phyloP scores from a whole-genome alignment of 225 moss, liverwort and hornwort genomes.

The Marchantia paleacea region DNA sequence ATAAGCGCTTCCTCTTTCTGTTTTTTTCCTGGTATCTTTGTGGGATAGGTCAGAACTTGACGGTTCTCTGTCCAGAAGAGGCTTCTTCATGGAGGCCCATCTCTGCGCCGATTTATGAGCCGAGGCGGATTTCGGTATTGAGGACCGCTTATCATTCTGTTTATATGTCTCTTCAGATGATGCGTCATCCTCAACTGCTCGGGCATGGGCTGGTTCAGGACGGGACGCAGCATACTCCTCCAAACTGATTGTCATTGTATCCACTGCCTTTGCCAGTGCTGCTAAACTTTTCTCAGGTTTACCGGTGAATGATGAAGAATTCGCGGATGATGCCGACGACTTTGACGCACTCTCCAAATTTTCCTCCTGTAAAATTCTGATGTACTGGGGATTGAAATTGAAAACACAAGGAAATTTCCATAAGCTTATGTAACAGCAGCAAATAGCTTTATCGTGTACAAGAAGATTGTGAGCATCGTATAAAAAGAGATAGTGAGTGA shows the following conservation, averaged over 20 bases:
- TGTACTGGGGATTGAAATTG: constrained; percentile 23
- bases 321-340: constrained; percentile 10
- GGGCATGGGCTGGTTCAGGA: constrained; percentile 12
- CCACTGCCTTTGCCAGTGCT: constrained; percentile 68
- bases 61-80: constrained; percentile 31
- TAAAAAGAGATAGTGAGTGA: too few relatives aligned
- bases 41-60: constrained; percentile 31
- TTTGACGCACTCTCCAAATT: constrained; percentile 12
- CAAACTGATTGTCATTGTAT: constrained; percentile 59
- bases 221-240: constrained; percentile 32
- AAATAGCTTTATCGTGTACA: too few relatives aligned
- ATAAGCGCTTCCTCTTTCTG: constrained; percentile 31
- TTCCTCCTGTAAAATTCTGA: constrained; percentile 44
- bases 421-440: background rate
- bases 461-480: too few relatives aligned
- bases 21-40: constrained; percentile 17
- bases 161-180: constrained; percentile 5
- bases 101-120: constrained; percentile 20
- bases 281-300: constrained; percentile 41
- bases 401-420: background rate
- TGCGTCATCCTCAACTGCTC: constrained; percentile 24
- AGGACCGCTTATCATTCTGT: constrained; percentile 10
- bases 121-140: constrained; percentile 4
- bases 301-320: constrained; percentile 8
- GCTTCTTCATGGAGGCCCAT: constrained; percentile 39